Base-by-base conservation (phyloP, 805 yeast species). In the Yueomyces sinensis region DNA sequence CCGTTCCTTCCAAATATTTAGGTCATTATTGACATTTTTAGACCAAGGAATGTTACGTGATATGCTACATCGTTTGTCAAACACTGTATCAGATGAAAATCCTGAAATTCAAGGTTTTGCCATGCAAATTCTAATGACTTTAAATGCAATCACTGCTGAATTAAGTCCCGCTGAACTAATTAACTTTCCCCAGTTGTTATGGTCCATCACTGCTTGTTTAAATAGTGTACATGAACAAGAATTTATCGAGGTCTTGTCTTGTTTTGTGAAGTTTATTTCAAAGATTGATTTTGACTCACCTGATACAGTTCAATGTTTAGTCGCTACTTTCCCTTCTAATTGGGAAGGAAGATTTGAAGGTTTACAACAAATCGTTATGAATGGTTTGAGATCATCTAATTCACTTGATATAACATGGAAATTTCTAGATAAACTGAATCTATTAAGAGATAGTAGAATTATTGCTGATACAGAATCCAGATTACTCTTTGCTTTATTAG, bases 301-400 rank as follows among this genome's bases (percentile, higher is more conserved):
- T 0, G 94, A 82, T 36, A 82, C 94, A 0, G 89, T 86, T 2
- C 74, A 79, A 17, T 77, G 93, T 53, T 65, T 87, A 39, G 72
- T 82, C 14, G 71, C 91, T 0, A 81, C 91, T 0, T 91, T 87
- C 51, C 99, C 99, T 0, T 76, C 91, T 0, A 79, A 82, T 38
- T 91, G 97, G 98, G 95, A 87, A 50, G 95, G 96, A 1, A 70
- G 76, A 37, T 91, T 86, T 54, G 89, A 79, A 48, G 97, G 97
- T 0, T 61, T 91, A 5, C 94, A 86, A 47, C 76, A 71, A 31
- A 66, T 80, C 15, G 74, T 87, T 0, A 63, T 84, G 69, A 72
- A 75, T 31, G 99, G 99, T 0, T 60, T 93, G 37, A 61, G 95
- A 35, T 86, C 96, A 0, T 63, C 86, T 1, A 72, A 74, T 33